Percentiles rank a stretch among this genome's conserved stretches.
Evolutionary conservation across 352 stramenopile species (phyloP).

Genomic region (Phytophthora foliorum): DNA sequence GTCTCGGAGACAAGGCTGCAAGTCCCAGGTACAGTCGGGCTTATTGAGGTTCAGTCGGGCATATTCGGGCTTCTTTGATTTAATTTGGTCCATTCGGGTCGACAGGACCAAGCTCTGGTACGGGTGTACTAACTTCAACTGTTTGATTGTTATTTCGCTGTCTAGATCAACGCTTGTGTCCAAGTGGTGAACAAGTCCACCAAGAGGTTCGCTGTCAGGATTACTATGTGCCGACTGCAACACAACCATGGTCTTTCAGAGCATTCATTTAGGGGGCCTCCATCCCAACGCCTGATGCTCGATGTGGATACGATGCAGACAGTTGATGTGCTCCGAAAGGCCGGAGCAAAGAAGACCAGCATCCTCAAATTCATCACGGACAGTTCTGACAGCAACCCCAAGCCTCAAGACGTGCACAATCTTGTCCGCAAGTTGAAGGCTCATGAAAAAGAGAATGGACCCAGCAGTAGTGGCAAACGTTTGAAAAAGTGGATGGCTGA

Average conservation of each 20-base stretch:
- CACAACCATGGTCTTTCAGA: slow-evolving; percentile 10
- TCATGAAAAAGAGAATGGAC: neutral
- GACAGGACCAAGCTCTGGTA: neutral
- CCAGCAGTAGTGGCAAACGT: slow-evolving; percentile 1
- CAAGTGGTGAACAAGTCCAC: slow-evolving; percentile 4
- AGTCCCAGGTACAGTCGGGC: slow-evolving; percentile 11
- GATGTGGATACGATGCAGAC: slow-evolving; percentile 4
- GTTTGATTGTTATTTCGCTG: neutral
- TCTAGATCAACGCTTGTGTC: slow-evolving; percentile 11
- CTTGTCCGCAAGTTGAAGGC: slow-evolving; percentile 9
- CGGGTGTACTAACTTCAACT: neutral
- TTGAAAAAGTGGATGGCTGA: slow-evolving; percentile 12
- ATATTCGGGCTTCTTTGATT: neutral
- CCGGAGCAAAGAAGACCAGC: slow-evolving; percentile 7
- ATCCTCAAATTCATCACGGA: slow-evolving; percentile 12
- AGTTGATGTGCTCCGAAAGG: neutral
- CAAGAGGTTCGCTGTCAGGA: slow-evolving; percentile 5
- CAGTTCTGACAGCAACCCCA: neutral
- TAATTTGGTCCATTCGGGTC: neutral
- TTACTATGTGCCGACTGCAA: neutral
- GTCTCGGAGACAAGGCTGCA: neutral
- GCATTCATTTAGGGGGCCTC: slow-evolving; percentile 3
- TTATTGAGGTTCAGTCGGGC: slow-evolving; percentile 1
- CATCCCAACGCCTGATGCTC: neutral
- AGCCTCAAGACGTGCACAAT: slow-evolving; percentile 12